A percentile compares a stretch with the other conserved stretches of the same genome.
These are phyloP conservation scores for Boletus reticulatus DNA, from an alignment of 768 basidiomycete species.

Conservation along the genomic window DNA sequence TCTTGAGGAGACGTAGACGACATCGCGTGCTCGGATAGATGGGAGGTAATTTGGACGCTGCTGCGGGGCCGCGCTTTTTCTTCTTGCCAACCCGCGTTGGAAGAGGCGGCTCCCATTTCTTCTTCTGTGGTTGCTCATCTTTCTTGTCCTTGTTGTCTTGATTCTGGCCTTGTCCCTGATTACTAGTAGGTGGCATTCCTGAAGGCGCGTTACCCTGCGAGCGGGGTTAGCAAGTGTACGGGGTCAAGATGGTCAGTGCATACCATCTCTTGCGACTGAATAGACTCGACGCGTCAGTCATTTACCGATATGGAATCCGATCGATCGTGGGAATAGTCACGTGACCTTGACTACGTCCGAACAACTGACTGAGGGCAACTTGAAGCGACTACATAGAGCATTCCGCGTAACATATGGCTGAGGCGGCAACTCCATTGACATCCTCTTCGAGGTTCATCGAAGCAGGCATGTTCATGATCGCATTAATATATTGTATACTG, in stretches of 20 bases:
- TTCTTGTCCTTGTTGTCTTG: constrained; percentile 48
- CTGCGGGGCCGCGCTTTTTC: constrained; percentile 88
- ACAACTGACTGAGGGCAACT: neutral
- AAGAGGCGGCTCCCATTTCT: constrained; percentile 99
- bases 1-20: constrained; percentile 90
- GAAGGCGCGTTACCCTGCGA: constrained; percentile 75
- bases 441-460: constrained; percentile 77
- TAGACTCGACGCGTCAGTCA: constrained; percentile 50
- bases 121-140: constrained; percentile 54
- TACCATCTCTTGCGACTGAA: constrained; percentile 21
- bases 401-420: constrained; percentile 19
- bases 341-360: constrained; percentile 12
- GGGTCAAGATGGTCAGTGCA: neutral
- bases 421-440: constrained; percentile 47
- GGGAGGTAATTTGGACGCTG: constrained; percentile 87
- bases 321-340: constrained; percentile 22
- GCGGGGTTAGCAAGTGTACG: constrained; percentile 3
- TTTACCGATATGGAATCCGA: constrained; percentile 36
- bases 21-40: constrained; percentile 95
- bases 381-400: neutral
- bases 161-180: constrained; percentile 44
- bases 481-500: neutral
- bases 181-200: constrained; percentile 38
- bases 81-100: constrained; percentile 97
- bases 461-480: constrained; percentile 49